These are phyloP conservation scores for Acanthamoeba healyi DNA, from an alignment of 208 protist species.

Conservation along the genomic window DNA sequence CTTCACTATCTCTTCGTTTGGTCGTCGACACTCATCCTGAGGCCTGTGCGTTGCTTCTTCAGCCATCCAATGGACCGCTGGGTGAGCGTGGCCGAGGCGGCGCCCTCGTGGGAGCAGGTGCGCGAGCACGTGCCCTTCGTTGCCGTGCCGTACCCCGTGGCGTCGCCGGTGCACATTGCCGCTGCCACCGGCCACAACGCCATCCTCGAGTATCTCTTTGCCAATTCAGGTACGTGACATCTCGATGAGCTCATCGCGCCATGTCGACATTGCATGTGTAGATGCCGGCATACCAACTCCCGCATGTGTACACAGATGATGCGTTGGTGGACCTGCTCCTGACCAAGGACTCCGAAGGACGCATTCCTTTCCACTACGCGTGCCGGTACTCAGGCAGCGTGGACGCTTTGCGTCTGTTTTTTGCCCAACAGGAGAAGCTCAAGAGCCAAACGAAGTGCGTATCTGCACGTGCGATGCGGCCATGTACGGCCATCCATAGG, in stretches of 20 bases:
- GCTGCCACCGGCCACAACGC: background rate
- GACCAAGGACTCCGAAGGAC: background rate
- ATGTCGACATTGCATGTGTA: too few relatives aligned
- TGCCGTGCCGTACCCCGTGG: background rate
- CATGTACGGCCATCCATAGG: too few relatives aligned
- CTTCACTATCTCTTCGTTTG: background rate
- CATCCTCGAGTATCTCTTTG: constrained; percentile 2
- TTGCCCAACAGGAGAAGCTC: background rate
- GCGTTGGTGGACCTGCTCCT: constrained; percentile 2
- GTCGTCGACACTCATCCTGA: too few relatives aligned
- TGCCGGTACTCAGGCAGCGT: background rate
- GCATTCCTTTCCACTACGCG: constrained; percentile 16
- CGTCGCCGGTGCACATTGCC: background rate
- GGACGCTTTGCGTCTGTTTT: background rate
- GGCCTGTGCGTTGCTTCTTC: background rate
- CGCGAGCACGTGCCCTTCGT: background rate
- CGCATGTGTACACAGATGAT: background rate
- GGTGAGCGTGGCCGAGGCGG: constrained; percentile 41
- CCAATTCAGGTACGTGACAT: too few relatives aligned
- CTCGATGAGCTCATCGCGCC: too few relatives aligned
- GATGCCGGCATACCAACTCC: too few relatives aligned
- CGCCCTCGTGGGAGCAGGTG: background rate
- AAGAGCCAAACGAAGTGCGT: background rate
- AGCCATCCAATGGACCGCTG: background rate
- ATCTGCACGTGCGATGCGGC: too few relatives aligned